Conservation (phyloP, 371 early-diverging fungal species). For the Ordospora pajunii region DNA sequence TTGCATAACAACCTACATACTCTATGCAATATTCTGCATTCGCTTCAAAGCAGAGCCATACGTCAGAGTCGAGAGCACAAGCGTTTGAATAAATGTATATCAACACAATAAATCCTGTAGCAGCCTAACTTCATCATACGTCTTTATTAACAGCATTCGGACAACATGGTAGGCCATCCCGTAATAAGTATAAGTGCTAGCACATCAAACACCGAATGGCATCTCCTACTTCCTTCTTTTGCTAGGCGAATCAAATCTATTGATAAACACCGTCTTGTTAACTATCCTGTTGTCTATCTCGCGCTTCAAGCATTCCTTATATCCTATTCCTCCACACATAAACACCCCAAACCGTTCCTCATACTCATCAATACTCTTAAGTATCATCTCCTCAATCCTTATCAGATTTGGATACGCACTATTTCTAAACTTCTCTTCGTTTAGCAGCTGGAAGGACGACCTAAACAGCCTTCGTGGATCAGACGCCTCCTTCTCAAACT, state of each 20-base stretch:
- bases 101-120: too few species aligned
- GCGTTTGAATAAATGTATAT: too few species aligned
- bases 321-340: conserved; percentile 11
- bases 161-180: too few species aligned
- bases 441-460: conserved; percentile 69
- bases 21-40: not conserved
- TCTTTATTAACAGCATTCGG: too few species aligned
- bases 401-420: conserved; percentile 70
- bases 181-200: too few species aligned
- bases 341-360: conserved; percentile 33
- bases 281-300: conserved; percentile 57
- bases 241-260: conserved; percentile 29
- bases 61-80: too few species aligned
- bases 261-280: conserved; percentile 56
- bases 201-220: too few species aligned
- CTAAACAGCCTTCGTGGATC: conserved; percentile 72
- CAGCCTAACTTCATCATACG: too few species aligned
- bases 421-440: conserved; percentile 76
- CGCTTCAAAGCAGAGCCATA: not conserved
- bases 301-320: conserved; percentile 24
- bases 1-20: not conserved
- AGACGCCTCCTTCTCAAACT: conserved; percentile 73
- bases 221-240: conserved; percentile 21
- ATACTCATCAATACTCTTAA: conserved; percentile 46
- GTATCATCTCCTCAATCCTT: conserved; percentile 66